Base-by-base conservation (phyloP, 257 asterid species). In the Lavandula angustifolia region DNA sequence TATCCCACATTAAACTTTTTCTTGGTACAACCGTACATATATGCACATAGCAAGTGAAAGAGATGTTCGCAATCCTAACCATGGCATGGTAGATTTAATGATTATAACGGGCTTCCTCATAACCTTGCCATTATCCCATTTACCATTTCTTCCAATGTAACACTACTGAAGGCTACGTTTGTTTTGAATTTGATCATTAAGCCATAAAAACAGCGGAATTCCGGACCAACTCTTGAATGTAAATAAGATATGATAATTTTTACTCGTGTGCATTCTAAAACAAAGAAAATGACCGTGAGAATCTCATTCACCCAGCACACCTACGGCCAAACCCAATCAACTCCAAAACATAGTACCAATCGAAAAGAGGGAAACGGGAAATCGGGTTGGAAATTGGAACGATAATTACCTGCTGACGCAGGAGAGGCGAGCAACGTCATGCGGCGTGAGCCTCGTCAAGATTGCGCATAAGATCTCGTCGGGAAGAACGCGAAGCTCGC, bases 321-420 rank as follows among this genome's bases (percentile, higher is more conserved):
- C 35, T 35, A 9, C 65, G 9, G 16, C 35, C 40, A 52, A 6
- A 54, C 51, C 8, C 48, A 17, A 33, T 27, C n/a, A 18, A 49
- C 49, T 72, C 67, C 66, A 41, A 6, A 60, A 54, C 10, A 22
- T 4, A 60, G 9, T 1, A 57, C 61, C 55, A 54, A 64, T 35
- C 17, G 50, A 51, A 66, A 46, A n/a, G 43, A 5, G 27, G 65
- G 55, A 6, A 31, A 44, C 60, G 55, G 48, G 44, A 40, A 38
- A 37, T 35, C 17, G 46, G 17, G 2, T 14, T 34, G 8, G 64
- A 37, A 41, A 37, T 17, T 31, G 49, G 29, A 0, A 22, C 27
- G 27, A 22, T 22, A 64, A 51, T 41, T 9, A 86, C 98, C 99
- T 94, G 95, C 99, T 90, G 44, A 81, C 95, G 78, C 96, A 94